Base-by-base conservation (phyloP, 768 basidiomycete genomes). In the Mycena haematopus region DNA sequence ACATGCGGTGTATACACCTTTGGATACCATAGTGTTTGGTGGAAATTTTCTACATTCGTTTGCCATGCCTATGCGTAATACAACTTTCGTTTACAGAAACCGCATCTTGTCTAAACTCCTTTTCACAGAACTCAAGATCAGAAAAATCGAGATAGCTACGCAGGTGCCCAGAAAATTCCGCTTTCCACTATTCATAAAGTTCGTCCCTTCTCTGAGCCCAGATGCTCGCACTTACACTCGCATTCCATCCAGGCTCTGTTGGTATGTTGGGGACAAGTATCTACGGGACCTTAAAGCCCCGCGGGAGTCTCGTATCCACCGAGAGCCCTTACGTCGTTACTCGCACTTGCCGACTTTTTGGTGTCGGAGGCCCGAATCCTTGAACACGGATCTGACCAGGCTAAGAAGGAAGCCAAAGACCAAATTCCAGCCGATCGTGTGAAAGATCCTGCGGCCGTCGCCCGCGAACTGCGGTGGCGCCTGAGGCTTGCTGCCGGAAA, bases 41-140 rank as follows among this genome's bases (percentile, higher is more conserved):
- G 96, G 96, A 40, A 99, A 99, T 75, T 99, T 98, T 73, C 74
- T 99, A 52, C 96, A 99, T 76, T 96, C 95, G 9, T 95, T 91
- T 74, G 89, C 94, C 69, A 86, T 96, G 46, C 80, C 83, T 1
- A 94, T 90, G 3, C 96, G 95, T 96, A 75, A 67, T 92, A 24
- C 27, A 51, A 51, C 19, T 33, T 76, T 62, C 47, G 27, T 24
- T 14, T 46, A 51, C 15, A 8, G 17, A 36, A 56, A 21, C 19
- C 7, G 19, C 29, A 44, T 14, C 15, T 45, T 5, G 31, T 45
- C 21, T 53, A 52, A 13, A 68, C 35, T 27, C 51, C n/a, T 21
- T 44, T 58, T 42, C 44, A 15, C 74, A 96, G 95, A 99, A 76
- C 80, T 99, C 21, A 86, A 87, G 62, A 85, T 99, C 24, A 82